Conservation (phyloP, 257 asterid genomes). For the Plantago elongata region DNA sequence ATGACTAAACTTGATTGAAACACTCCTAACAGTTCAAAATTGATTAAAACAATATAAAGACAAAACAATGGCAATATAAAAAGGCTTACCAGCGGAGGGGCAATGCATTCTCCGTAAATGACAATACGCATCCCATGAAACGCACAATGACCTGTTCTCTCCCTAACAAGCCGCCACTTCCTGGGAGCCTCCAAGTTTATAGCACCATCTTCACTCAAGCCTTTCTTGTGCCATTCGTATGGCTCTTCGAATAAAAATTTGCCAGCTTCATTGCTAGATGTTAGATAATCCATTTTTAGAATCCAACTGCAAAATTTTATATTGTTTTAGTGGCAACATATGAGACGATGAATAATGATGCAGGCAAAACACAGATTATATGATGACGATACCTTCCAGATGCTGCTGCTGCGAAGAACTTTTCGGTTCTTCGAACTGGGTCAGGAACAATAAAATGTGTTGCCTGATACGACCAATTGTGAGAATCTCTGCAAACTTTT, state of each 20-base stretch:
- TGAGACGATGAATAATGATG: slow-evolving; percentile 11
- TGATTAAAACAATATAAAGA: background rate
- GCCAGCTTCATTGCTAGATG: slow-evolving; percentile 78
- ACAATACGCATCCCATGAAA: slow-evolving; percentile 74
- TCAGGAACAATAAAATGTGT: slow-evolving; percentile 88
- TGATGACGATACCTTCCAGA: slow-evolving; percentile 71
- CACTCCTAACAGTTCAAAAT: background rate
- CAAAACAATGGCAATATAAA: background rate
- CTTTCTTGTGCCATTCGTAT: slow-evolving; percentile 74
- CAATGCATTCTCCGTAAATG: slow-evolving; percentile 82
- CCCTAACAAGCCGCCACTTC: slow-evolving; percentile 82
- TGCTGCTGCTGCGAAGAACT: slow-evolving; percentile 93
- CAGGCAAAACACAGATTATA: background rate
- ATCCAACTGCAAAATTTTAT: slow-evolving; percentile 69
- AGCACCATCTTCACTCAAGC: slow-evolving; percentile 85
- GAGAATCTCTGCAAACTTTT: slow-evolving; percentile 79
- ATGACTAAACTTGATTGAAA: background rate
- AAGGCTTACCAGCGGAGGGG: slow-evolving; percentile 76
- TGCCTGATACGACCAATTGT: slow-evolving; percentile 94
- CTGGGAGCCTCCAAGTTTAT: slow-evolving; percentile 92
- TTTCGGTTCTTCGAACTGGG: slow-evolving; percentile 84
- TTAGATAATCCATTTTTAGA: slow-evolving; percentile 75
- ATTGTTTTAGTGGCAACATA: slow-evolving; percentile 10
- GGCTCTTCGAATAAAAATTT: slow-evolving; percentile 65
- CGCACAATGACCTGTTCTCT: slow-evolving; percentile 90